A percentile compares a stretch with the other conserved stretches of the same genome.
Conservation (phyloP, 495 filamentous ascomycete species). For the Podospora tetraspora region DNA sequence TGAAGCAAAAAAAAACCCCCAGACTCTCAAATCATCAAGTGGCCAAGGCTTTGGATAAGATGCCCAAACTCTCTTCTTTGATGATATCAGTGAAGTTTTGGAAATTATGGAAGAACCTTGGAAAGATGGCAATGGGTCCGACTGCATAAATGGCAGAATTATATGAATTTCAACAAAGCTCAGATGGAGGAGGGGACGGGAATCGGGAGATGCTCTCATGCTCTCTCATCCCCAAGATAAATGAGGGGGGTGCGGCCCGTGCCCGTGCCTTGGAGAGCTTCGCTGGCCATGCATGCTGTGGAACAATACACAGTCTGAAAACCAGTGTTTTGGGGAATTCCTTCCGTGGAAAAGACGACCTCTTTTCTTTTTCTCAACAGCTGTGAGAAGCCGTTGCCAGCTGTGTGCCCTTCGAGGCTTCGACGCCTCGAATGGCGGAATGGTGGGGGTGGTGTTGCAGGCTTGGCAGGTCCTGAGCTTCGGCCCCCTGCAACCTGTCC, state of each 20-base stretch:
- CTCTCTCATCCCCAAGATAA: neutral
- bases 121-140: neutral
- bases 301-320: neutral
- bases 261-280: no score
- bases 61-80: neutral
- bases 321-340: neutral
- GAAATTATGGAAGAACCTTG: neutral
- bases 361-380: neutral
- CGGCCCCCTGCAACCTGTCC: neutral
- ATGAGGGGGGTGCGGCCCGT: neutral
- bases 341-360: neutral
- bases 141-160: neutral
- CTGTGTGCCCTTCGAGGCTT: no score
- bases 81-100: neutral
- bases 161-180: neutral
- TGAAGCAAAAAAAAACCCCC: neutral
- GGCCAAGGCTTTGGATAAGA: neutral
- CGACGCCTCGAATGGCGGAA: neutral
- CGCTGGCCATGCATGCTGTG: no score
- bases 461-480: neutral
- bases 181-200: no score
- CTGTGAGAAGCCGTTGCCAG: neutral
- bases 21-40: neutral
- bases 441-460: neutral
- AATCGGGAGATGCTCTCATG: neutral